phyloP scores from a whole-genome alignment of 768 basidiomycete genomes.

The Phlebiopsis gigantea region DNA sequence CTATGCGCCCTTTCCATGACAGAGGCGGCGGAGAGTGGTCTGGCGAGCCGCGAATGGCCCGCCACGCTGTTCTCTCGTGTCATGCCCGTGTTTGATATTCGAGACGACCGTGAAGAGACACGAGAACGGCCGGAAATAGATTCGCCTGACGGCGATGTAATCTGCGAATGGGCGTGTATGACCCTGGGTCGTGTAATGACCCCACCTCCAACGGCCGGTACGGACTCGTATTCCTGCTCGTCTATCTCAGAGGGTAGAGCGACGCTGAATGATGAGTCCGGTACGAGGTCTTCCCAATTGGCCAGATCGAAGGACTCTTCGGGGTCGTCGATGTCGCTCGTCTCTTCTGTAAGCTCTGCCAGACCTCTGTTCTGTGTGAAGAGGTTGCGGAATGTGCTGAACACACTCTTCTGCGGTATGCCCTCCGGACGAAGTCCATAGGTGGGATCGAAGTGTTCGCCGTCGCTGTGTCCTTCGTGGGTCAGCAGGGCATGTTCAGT shows the following conservation, averaged over 20 bases:
- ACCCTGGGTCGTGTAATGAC: constrained; percentile 80
- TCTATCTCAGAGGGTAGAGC: constrained; percentile 40
- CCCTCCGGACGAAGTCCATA: constrained; percentile 94
- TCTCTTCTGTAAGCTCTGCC: constrained; percentile 75
- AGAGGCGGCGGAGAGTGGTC: not conserved
- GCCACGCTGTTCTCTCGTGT: not conserved
- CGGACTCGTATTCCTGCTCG: constrained; percentile 70
- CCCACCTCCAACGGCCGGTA: constrained; percentile 91
- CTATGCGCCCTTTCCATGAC: constrained; percentile 1
- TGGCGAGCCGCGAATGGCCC: not conserved
- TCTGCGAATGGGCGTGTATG: constrained; percentile 79
- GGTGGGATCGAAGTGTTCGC: constrained; percentile 93
- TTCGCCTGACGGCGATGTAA: constrained; percentile 41
- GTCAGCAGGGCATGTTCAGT: constrained; percentile 21
- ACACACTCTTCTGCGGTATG: constrained; percentile 78
- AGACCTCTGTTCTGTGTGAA: constrained; percentile 62
- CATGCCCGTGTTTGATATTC: not conserved
- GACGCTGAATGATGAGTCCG: constrained; percentile 30
- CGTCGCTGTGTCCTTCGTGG: constrained; percentile 31
- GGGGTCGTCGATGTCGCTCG: constrained; percentile 37
- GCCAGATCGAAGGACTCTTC: constrained; percentile 59
- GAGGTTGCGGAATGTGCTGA: constrained; percentile 70
- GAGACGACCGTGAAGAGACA: constrained; percentile 12
- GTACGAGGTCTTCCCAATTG: constrained; percentile 63
- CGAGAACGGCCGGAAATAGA: constrained; percentile 11